Conservation (phyloP, 140 eudicot genomes). For the Senecio squalidus region DNA sequence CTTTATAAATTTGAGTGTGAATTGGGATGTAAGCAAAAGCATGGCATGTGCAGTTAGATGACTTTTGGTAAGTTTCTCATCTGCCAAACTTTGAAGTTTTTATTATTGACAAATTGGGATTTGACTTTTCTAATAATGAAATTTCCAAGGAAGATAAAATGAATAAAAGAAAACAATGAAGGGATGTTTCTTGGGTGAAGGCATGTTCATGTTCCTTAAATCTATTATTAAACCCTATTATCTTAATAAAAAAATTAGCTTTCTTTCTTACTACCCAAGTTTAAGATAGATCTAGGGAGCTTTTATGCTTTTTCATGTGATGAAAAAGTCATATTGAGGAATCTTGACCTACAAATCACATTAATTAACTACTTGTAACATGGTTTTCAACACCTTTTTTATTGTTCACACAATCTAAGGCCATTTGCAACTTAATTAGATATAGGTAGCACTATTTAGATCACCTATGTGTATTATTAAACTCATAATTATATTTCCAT, state of each 20-base stretch:
- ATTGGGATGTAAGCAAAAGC: conserved; percentile 32
- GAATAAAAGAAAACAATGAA: conserved; percentile 18
- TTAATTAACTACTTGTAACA: conserved; percentile 32
- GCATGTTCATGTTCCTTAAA: conserved; percentile 33
- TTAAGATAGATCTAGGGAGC: conserved; percentile 38
- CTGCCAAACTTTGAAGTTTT: conserved; percentile 19
- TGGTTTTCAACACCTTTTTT: conserved; percentile 30
- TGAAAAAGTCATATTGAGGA: conserved; percentile 31
- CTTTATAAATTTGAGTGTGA: conserved; percentile 8
- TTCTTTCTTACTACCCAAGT: conserved; percentile 36
- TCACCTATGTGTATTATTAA: neutral
- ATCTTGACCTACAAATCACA: conserved; percentile 34
- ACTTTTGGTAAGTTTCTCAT: conserved; percentile 27
- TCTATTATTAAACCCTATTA: conserved; percentile 1
- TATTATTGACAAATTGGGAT: conserved; percentile 23
- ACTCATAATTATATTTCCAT: too few relatives aligned
- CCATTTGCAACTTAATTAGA: conserved; percentile 7
- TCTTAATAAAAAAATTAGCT: conserved; percentile 11
- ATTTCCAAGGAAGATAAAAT: conserved; percentile 33
- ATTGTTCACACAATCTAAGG: conserved; percentile 32
- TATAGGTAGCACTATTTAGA: neutral
- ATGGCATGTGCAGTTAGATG: conserved; percentile 36
- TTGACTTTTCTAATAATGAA: conserved; percentile 30
- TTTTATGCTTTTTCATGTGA: conserved; percentile 37
- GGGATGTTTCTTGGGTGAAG: conserved; percentile 41